Conservation (phyloP, 108 stramenopile genomes). For the Cyclostephanos tholiformis region DNA sequence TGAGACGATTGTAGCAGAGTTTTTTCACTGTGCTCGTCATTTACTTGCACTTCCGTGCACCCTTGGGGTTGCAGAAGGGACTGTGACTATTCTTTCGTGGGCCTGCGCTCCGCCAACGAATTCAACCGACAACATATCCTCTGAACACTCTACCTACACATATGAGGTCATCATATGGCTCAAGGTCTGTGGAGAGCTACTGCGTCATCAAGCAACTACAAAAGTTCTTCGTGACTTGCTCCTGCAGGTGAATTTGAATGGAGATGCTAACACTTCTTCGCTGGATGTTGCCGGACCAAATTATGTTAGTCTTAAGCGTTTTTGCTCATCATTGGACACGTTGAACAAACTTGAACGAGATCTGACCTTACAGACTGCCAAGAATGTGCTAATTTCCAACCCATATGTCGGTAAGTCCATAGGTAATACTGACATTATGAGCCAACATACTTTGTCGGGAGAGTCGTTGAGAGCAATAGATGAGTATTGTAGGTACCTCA, state of each 20-base stretch:
- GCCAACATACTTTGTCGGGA: background rate
- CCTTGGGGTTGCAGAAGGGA: background rate
- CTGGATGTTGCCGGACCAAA: background rate
- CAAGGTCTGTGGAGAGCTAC: conserved; percentile 4
- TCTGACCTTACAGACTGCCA: background rate
- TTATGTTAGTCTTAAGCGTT: background rate
- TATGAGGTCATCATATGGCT: conserved; percentile 31
- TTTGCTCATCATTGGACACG: background rate
- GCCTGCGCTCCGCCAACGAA: background rate
- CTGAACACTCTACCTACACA: conserved; percentile 10
- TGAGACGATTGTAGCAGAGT: conserved; percentile 2
- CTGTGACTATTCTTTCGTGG: conserved; percentile 3
- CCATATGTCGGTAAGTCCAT: conserved; percentile 6
- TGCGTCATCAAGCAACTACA: conserved; percentile 2
- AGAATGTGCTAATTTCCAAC: background rate
- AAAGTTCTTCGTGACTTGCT: conserved; percentile 1
- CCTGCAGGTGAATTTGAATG: background rate
- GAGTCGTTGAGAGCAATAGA: conserved; percentile 8
- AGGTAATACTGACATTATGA: background rate
- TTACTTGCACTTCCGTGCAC: conserved; percentile 10
- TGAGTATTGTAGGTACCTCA: background rate
- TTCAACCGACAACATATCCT: background rate
- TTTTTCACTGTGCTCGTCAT: conserved; percentile 27
- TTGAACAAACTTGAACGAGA: conserved; percentile 1
- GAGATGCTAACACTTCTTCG: background rate